Base-by-base conservation (phyloP, 2,329 filamentous ascomycete species). In the Passalora sequoiae region DNA sequence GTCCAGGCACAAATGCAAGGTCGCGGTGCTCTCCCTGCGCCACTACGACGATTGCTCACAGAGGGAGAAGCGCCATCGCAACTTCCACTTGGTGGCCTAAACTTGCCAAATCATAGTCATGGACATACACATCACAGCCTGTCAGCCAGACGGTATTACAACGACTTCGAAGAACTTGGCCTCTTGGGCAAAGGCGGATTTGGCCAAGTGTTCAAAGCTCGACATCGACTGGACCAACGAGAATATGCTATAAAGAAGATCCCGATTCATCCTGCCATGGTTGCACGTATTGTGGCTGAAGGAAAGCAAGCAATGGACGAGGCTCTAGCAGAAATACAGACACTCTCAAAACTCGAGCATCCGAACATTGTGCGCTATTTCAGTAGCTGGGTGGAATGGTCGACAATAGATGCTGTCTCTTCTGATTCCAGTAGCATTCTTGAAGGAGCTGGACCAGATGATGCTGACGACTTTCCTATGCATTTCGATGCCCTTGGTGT, bases 171-270 rank as follows among this genome's bases (percentile, higher is more conserved):
- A 15, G 73, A 80, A 50, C 57, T 81, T 9, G 70, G 68, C 13
- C 57, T 78, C 1, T 68, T 84, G 3, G 81, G 81, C 1, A 80
- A 75, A 57, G 81, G 81, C 10, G 81, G 80, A 0, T 84, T 81
- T 56, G 57, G 57, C 17, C 72, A 73, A 27, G 81, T 84, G 2
- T 84, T 74, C 57, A 76, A 76, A 50, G 80, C 75, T 8, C 72
- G 67, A 36, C 77, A 84, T 50, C 71, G 74, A 38, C 71, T 84
- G 4, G 81, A 85, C 56, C 72, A 74, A 5, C 72, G 74, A 32
- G 66, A 74, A 27, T 85, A 84, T 55, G 81, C 81, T 0, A 70
- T 85, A 37, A 85, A 85, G 58, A 79, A 81, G 48, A 80, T 85
- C 6, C 70, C 74, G 0, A 65, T 84, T 5, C 76, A 73, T 37